Conservation (phyloP, 225 moss, liverwort and hornwort genomes). For the Asterella californica region DNA sequence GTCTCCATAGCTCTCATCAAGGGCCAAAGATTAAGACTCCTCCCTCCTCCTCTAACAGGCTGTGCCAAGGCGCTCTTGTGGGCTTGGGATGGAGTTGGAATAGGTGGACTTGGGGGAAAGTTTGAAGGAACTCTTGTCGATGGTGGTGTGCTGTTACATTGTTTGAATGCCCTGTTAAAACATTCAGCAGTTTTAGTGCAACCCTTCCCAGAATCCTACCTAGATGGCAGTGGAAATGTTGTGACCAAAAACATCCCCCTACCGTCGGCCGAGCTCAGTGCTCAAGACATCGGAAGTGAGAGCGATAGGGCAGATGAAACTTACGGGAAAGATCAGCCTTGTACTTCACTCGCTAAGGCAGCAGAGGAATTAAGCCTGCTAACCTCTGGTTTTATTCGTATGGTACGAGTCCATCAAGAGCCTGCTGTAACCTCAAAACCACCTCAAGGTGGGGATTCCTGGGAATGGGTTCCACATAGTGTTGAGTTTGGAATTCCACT, state of each 20-base stretch:
- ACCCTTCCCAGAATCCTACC: constrained; percentile 56
- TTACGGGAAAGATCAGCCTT: constrained; percentile 36
- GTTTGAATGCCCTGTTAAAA: constrained; percentile 74
- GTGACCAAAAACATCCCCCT: constrained; percentile 63
- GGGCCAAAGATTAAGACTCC: constrained; percentile 68
- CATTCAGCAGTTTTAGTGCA: constrained; percentile 82
- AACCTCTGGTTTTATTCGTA: constrained; percentile 78
- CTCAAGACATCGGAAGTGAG: not conserved
- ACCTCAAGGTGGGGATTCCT: constrained; percentile 22
- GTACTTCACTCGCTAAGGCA: constrained; percentile 51
- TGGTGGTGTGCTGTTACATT: constrained; percentile 75
- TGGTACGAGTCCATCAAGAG: constrained; percentile 52
- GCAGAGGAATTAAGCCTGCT: constrained; percentile 64
- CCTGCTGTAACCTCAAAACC: not conserved
- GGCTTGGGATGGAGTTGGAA: constrained; percentile 92
- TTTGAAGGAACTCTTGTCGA: constrained; percentile 88
- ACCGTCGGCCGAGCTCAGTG: constrained; percentile 46
- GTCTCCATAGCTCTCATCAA: constrained; percentile 46
- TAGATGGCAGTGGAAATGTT: constrained; percentile 59
- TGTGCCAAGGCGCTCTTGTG: constrained; percentile 92
- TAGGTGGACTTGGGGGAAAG: constrained; percentile 85
- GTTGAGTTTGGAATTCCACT: constrained; percentile 95
- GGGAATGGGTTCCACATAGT: constrained; percentile 81
- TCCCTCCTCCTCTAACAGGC: constrained; percentile 78
- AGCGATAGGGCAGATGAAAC: constrained; percentile 6